Evolutionary conservation across 73 alveolate genomes (phyloP), one percentile per base, ranked within the genome.

Genomic region (Uronychia setigera): DNA sequence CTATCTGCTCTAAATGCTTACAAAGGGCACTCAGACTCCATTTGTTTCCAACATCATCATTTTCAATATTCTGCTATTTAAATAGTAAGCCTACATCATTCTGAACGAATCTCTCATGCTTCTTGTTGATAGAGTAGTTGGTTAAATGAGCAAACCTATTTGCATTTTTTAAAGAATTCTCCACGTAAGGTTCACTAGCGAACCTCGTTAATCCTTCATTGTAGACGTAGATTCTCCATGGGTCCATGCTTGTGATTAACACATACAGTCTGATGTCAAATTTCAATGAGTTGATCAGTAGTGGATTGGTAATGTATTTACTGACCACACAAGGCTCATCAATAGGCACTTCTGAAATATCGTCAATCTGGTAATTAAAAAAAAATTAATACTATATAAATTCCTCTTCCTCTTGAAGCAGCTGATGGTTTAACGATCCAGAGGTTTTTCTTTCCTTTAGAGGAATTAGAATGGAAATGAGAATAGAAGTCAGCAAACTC

Each of bases 381-480:
- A n/a, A n/a, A n/a, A 46, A 19, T 46, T 26, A 14, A 28, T 35
- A 74, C 30, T 77, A 95, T 80, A 79, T 89, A 92, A 28, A 95
- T 95, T 31, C 99, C 99, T 88, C 87, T 94, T 25, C 99, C 99
- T 85, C 92, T 89, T 33, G 97, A 91, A 29, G 94, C 80, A 74
- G 93, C 94, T 76, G 91, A 85, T 29, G 99, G 99, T 81, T 95
- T 95, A 29, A 94, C 93, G 74, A 95, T 95, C 97, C 99, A 96
- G 32, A 93, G 33, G 31, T 92, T 92, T 75, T 89, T 95, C 95
- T 95, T 74, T 67, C n/a, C 67, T 81, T 84, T 95, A 59, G 57
- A 35, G 82, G 85, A 87, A 84, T 81, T 74, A 76, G 82, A 82
- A 60, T 94, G 88, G 85, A 92, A 96, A 60, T 94, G 97, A 32